Base-by-base conservation (phyloP, 805 yeast genomes). In the Suhomyces tanzawaensis region DNA sequence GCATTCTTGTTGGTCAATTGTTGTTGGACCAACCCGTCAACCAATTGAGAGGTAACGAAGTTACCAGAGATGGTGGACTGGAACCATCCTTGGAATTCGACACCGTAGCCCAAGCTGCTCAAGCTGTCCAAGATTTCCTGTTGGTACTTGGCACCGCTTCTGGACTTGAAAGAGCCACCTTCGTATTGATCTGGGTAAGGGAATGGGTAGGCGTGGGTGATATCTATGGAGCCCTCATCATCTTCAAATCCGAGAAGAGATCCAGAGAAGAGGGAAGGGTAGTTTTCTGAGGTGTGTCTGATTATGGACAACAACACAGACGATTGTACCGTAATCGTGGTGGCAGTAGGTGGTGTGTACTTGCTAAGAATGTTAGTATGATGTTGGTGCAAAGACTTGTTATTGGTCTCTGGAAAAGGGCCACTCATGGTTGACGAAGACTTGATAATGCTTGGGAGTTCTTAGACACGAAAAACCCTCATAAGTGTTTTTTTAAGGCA, bases 11-110 rank as follows among this genome's bases (percentile, higher is more conserved):
- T 69, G 46, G 62, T 59, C 45, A 74, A 58, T 63, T 85, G 93
- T 55, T 77, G 77, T 42, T 76, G 76, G 32, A 80, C 76, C 65
- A 87, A 71, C 27, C 80, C 72, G 51, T 87, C 95, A 19, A 88
- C 71, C 36, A 85, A 69, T 38, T 77, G 77, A 38, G 76, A 73
- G 42, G 81, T 79, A 52, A 81, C 76, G 55, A 80, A 81, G 57
- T 79, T 79, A 32, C 93, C 93, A 27, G 84, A 74, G 36, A 70
- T 66, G 19, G 88, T 72, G 30, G 83, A 71, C 55, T 85, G 77
- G 65, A 85, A 87, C 88, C 90, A 87, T 23, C 96, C 96, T 46
- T 81, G 76, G 43, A 81, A 72, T 55, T 81, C 85, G 29, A 79
- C 71, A 32, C 89, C 90, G 43, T 77, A 70, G 34, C 82, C 82